These are phyloP conservation scores for Cystobasidiaceae sp. DNA, from an alignment of 1,284 basidiomycete genomes.

Conservation along the genomic window DNA sequence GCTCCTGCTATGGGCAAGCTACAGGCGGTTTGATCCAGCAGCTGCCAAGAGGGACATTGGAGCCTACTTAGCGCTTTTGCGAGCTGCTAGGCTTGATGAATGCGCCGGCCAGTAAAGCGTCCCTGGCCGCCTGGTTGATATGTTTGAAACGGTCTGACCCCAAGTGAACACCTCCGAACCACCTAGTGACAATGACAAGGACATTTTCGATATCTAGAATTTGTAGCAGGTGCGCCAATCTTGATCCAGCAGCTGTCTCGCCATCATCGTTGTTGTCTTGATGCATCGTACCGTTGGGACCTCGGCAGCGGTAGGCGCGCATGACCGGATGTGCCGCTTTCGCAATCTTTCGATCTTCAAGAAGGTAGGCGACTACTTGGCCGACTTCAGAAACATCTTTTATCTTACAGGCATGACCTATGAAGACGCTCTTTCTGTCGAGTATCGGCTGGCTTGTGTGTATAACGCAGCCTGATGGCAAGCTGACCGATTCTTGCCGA, in stretches of 20 bases:
- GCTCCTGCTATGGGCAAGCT: no score
- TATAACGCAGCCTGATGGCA: conserved; percentile 15
- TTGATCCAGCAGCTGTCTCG: conserved; percentile 46
- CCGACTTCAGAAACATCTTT: conserved; percentile 41
- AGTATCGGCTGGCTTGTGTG: conserved; percentile 39
- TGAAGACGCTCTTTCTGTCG: conserved; percentile 46
- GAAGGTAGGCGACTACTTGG: conserved; percentile 12
- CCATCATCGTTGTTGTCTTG: conserved; percentile 40
- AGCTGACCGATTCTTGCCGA: neutral
- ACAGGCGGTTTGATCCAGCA: no score
- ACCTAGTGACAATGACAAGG: conserved; percentile 31
- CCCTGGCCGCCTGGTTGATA: conserved; percentile 33
- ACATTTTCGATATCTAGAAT: conserved; percentile 33
- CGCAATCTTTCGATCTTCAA: conserved; percentile 32
- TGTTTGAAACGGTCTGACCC: conserved; percentile 35
- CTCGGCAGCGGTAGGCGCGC: conserved; percentile 45
- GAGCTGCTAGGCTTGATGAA: conserved; percentile 7
- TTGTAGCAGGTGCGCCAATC: conserved; percentile 45
- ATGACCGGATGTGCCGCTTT: conserved; percentile 44
- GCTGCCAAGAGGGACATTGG: no score
- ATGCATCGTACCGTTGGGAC: conserved; percentile 40
- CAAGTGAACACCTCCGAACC: conserved; percentile 34
- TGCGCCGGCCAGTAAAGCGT: conserved; percentile 19
- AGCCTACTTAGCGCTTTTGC: no score
- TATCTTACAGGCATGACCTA: conserved; percentile 44